Conservation (phyloP, 1,139 yeast species). For the Yamadazyma aaseri region DNA sequence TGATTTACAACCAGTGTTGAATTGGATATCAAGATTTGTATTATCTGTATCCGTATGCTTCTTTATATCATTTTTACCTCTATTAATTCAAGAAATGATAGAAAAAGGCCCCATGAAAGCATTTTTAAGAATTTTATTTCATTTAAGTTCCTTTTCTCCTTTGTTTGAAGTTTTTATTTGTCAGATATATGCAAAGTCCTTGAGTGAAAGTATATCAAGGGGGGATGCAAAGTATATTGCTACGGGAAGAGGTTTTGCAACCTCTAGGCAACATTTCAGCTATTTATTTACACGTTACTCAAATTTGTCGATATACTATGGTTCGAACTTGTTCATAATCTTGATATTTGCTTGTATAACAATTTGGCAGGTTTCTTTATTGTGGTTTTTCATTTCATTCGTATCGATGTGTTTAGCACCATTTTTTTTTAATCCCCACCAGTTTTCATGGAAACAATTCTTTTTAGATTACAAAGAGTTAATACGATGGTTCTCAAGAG, state of each 20-base stretch:
- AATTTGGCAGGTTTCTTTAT: constrained; percentile 72
- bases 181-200: constrained; percentile 73
- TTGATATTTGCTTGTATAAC: constrained; percentile 63
- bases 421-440: constrained; percentile 82
- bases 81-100: constrained; percentile 73
- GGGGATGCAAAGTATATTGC: constrained; percentile 86
- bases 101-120: constrained; percentile 77
- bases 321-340: constrained; percentile 55
- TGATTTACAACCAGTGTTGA: constrained; percentile 67
- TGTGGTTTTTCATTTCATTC: constrained; percentile 85
- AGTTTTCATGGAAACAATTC: constrained; percentile 67
- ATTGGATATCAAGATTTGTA: constrained; percentile 81
- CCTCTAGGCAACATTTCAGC: constrained; percentile 60
- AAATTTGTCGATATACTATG: constrained; percentile 62
- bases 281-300: constrained; percentile 65
- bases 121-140: constrained; percentile 55
- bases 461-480: constrained; percentile 69
- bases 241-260: constrained; percentile 86
- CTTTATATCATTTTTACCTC: constrained; percentile 78
- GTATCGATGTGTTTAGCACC: constrained; percentile 76
- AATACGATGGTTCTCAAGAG: constrained; percentile 67
- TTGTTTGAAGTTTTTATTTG: constrained; percentile 86
- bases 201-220: constrained; percentile 64
- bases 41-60: constrained; percentile 81
- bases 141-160: constrained; percentile 73